phyloP scores from a whole-genome alignment of 176 grass and related monocot species.

The Dendrocalamus sinicus region DNA sequence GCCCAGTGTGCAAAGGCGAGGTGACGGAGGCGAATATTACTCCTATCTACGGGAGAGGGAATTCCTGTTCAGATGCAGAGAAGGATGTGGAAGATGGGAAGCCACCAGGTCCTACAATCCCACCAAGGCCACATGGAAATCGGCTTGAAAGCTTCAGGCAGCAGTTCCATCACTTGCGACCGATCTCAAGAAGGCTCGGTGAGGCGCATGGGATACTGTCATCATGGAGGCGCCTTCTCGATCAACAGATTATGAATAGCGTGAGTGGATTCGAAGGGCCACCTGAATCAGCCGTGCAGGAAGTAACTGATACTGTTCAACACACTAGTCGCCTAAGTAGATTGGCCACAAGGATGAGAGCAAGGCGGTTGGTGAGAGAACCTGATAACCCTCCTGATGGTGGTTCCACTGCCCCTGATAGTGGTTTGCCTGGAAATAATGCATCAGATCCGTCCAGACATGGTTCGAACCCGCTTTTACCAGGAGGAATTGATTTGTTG shows the following conservation, averaged over 20 bases:
- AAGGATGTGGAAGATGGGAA: slow-evolving; percentile 62
- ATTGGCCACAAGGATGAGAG: slow-evolving; percentile 63
- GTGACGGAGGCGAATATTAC: slow-evolving; percentile 81
- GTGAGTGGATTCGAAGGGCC: slow-evolving; percentile 59
- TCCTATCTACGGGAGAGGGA: slow-evolving; percentile 93
- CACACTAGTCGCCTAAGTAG: slow-evolving; percentile 44
- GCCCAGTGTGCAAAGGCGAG: slow-evolving; percentile 97
- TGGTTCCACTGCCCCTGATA: slow-evolving; percentile 42
- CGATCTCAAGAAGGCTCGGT: slow-evolving; percentile 87
- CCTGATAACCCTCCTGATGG: slow-evolving; percentile 44
- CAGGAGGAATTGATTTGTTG: slow-evolving; percentile 74
- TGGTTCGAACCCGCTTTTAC: slow-evolving; percentile 53
- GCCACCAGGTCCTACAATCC: slow-evolving; percentile 55
- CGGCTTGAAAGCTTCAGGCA: slow-evolving; percentile 95
- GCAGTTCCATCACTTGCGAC: slow-evolving; percentile 83
- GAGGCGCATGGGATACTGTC: slow-evolving; percentile 81
- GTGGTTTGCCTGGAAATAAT: slow-evolving; percentile 49
- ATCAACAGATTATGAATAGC: slow-evolving; percentile 70
- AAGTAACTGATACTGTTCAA: slow-evolving; percentile 63
- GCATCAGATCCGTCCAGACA: slow-evolving; percentile 47
- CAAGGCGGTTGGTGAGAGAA: slow-evolving; percentile 66
- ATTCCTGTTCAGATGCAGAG: slow-evolving; percentile 49
- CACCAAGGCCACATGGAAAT: slow-evolving; percentile 83
- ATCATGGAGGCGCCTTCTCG: slow-evolving; percentile 74
- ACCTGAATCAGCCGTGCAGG: slow-evolving; percentile 57